phyloP scores from a whole-genome alignment of 208 protist genomes.

The Leishmania major region DNA sequence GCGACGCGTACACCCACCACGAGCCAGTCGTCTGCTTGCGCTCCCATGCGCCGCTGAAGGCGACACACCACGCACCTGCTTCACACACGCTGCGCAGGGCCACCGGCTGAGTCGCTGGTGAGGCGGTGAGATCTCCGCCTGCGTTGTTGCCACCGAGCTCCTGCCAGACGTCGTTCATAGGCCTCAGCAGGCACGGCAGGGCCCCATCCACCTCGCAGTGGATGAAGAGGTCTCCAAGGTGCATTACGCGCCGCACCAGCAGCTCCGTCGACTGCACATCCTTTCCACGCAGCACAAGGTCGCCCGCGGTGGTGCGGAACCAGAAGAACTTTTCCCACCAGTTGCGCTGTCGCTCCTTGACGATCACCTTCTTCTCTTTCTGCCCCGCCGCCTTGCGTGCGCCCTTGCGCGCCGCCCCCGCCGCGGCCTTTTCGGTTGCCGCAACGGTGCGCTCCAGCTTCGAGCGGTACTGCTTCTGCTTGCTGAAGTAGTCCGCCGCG shows the following conservation, averaged over 20 bases:
- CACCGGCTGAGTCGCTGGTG: constrained; percentile 25
- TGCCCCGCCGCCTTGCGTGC: constrained; percentile 60
- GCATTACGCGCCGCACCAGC: constrained; percentile 83
- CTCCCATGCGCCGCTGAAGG: constrained; percentile 94
- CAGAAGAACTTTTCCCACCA: constrained; percentile 99
- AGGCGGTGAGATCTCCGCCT: neutral
- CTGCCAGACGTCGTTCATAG: constrained; percentile 50
- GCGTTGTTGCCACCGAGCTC: neutral
- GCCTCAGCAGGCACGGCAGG: constrained; percentile 93
- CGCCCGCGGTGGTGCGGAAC: constrained; percentile 97
- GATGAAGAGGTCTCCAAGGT: constrained; percentile 94
- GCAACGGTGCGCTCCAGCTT: constrained; percentile 92
- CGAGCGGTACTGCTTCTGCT: constrained; percentile 74
- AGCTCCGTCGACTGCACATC: constrained; percentile 97
- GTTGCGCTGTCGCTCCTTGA: constrained; percentile 81
- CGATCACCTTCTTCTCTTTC: constrained; percentile 78
- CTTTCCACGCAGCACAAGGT: constrained; percentile 94
- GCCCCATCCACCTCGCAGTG: constrained; percentile 96
- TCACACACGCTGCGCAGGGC: constrained; percentile 76
- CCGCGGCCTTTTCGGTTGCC: constrained; percentile 80
- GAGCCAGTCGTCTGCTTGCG: constrained; percentile 91
- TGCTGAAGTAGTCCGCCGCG: constrained; percentile 90
- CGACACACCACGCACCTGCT: constrained; percentile 93
- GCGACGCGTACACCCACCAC: constrained; percentile 95
- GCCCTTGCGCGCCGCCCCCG: constrained; percentile 80